A percentile compares a stretch with the other conserved stretches of the same genome.
Conservation (phyloP, 2,329 filamentous ascomycete genomes). For the Bipolaris oryzae region DNA sequence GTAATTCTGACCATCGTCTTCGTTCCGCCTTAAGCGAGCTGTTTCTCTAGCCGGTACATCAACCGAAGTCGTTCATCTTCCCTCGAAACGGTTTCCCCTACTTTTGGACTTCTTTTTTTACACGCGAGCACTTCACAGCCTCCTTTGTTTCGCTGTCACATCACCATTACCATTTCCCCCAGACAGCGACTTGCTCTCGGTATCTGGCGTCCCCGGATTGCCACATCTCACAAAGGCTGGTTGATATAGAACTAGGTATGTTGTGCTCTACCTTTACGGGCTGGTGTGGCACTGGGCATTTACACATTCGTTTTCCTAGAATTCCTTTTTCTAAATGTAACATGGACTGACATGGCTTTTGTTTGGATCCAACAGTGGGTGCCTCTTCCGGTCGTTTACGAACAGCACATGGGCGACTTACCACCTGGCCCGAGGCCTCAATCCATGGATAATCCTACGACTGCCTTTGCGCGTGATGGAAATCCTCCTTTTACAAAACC, state of each 20-base stretch:
- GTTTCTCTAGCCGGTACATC: conserved; percentile 35
- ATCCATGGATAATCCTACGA: conserved; percentile 38
- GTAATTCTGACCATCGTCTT: conserved; percentile 44
- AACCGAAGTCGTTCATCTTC: conserved; percentile 44
- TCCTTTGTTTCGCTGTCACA: conserved; percentile 44
- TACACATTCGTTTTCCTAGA: conserved; percentile 28
- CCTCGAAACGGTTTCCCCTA: conserved; percentile 33
- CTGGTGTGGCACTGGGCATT: conserved; percentile 14
- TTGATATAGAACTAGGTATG: conserved; percentile 47
- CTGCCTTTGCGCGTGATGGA: conserved; percentile 37
- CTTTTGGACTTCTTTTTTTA: conserved; percentile 46
- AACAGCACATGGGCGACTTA: conserved; percentile 51
- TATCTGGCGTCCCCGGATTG: conserved; percentile 37
- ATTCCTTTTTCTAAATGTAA: conserved; percentile 25
- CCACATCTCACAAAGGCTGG: conserved; percentile 33
- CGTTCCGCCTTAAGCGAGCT: conserved; percentile 48
- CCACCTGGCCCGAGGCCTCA: conserved; percentile 39
- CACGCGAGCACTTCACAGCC: conserved; percentile 35
- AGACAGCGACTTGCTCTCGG: conserved; percentile 37
- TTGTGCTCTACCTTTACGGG: conserved; percentile 25
- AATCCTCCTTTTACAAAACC: conserved; percentile 28
- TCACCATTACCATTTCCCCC: conserved; percentile 23
- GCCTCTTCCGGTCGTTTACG: conserved; percentile 48
- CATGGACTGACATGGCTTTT: conserved; percentile 52
- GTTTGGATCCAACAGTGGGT: conserved; percentile 53